Percentiles rank a stretch among this genome's conserved stretches.
These are phyloP conservation scores for Vaccinium myrtillus DNA, from an alignment of 148 eudicot species.

Conservation along the genomic window DNA sequence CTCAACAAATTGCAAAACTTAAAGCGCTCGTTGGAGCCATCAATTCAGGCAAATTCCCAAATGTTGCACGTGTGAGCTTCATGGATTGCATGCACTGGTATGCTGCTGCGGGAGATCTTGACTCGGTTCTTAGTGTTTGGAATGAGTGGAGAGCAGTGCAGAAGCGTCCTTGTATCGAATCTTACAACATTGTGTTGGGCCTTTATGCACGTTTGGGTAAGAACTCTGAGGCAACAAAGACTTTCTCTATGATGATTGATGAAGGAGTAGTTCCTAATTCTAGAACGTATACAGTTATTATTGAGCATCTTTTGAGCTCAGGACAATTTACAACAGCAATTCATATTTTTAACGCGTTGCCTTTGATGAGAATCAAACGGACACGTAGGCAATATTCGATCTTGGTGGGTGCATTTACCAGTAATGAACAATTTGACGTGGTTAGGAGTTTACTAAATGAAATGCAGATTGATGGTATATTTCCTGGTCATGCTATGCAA, in stretches of 20 bases:
- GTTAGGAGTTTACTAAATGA: constrained; percentile 60
- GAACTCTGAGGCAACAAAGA: constrained; percentile 61
- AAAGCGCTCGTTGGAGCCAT: constrained; percentile 63
- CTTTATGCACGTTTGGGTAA: constrained; percentile 53
- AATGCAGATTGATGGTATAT: constrained; percentile 62
- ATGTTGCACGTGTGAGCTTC: constrained; percentile 56
- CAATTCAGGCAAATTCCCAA: constrained; percentile 54
- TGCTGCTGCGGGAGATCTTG: constrained; percentile 65
- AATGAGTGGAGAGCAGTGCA: constrained; percentile 51
- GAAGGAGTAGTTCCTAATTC: constrained; percentile 75
- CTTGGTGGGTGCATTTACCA: constrained; percentile 56
- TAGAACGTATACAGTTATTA: constrained; percentile 71
- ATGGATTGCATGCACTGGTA: constrained; percentile 74
- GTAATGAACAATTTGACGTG: constrained; percentile 38
- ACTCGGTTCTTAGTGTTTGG: constrained; percentile 60
- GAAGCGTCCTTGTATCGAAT: constrained; percentile 53
- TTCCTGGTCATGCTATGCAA: constrained; percentile 67
- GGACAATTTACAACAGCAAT: constrained; percentile 50
- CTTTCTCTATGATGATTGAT: constrained; percentile 51
- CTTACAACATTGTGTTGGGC: constrained; percentile 72
- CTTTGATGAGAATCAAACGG: constrained; percentile 70
- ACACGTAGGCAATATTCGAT: constrained; percentile 62
- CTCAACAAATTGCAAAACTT: constrained; percentile 51
- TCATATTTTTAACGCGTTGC: constrained; percentile 57
- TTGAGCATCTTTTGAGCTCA: constrained; percentile 70